Conservation (phyloP, 2,329 filamentous ascomycete genomes). For the Pseudocercospora eumusae region DNA sequence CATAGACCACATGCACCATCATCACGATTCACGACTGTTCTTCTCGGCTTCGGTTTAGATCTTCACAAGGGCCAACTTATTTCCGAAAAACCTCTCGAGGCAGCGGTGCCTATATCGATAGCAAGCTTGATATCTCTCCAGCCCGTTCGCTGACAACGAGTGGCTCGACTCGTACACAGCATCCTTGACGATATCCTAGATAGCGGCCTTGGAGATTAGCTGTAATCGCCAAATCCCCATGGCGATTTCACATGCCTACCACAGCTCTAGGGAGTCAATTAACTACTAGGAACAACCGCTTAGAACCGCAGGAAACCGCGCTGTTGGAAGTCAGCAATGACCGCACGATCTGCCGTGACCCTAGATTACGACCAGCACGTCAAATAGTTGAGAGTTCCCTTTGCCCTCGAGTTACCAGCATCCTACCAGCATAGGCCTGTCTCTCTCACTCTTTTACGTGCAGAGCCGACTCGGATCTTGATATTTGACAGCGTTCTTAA, state of each 20-base stretch:
- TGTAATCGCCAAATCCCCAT: background rate
- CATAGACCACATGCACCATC: too few relatives aligned
- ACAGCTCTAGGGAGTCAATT: background rate
- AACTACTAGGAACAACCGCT: conserved; percentile 1
- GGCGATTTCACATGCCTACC: background rate
- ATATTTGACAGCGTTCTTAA: background rate
- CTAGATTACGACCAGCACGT: background rate
- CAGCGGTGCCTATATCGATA: background rate
- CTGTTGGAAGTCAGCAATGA: conserved; percentile 5
- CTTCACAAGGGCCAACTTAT: background rate
- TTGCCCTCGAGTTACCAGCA: background rate
- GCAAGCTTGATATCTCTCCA: background rate
- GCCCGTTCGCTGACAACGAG: background rate
- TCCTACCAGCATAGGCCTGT: background rate
- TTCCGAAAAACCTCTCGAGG: background rate
- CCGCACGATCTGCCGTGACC: conserved; percentile 1
- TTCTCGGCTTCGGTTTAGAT: background rate
- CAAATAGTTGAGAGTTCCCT: background rate
- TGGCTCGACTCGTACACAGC: conserved; percentile 5
- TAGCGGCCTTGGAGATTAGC: conserved; percentile 5
- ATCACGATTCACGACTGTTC: too few relatives aligned
- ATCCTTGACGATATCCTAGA: conserved; percentile 7
- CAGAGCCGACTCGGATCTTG: conserved; percentile 9
- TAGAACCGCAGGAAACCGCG: background rate
- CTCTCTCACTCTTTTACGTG: conserved; percentile 2